Evolutionary conservation across 208 protist species (phyloP).

Genomic region (Acanthamoeba divionensis): DNA sequence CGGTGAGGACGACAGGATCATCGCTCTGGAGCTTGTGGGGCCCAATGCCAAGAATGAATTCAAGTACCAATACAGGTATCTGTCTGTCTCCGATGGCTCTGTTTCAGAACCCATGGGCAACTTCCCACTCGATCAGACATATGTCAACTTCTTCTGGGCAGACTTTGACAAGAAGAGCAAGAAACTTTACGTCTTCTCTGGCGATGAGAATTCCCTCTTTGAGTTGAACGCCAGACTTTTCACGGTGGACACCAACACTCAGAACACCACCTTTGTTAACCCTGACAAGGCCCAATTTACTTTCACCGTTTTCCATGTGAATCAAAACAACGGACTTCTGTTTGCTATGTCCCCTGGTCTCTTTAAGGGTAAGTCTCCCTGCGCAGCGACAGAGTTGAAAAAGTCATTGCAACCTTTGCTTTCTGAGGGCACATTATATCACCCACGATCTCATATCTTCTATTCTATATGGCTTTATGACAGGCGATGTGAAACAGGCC

Average conservation of each 20-base stretch:
- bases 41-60: not conserved
- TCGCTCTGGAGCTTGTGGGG: not conserved
- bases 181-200: slow-evolving; percentile 18
- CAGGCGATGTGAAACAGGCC: not conserved
- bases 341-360: not conserved
- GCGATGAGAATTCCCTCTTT: slow-evolving; percentile 11
- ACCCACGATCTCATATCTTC: too few species aligned
- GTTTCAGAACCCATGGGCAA: not conserved
- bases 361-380: slow-evolving; percentile 11
- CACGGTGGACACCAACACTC: not conserved
- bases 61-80: not conserved
- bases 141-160: slow-evolving; percentile 46
- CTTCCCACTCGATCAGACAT: slow-evolving; percentile 16
- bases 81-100: not conserved
- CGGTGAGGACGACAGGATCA: not conserved
- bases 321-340: not conserved
- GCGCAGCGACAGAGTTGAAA: too few species aligned
- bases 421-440: too few species aligned
- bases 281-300: slow-evolving; percentile 9
- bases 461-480: too few species aligned
- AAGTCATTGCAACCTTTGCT: too few species aligned
- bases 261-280: not conserved
- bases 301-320: not conserved
- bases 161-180: not conserved
- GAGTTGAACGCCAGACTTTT: not conserved